Evolutionary conservation across 495 filamentous ascomycete genomes (phyloP).

Genomic region (Xylaria longipes): DNA sequence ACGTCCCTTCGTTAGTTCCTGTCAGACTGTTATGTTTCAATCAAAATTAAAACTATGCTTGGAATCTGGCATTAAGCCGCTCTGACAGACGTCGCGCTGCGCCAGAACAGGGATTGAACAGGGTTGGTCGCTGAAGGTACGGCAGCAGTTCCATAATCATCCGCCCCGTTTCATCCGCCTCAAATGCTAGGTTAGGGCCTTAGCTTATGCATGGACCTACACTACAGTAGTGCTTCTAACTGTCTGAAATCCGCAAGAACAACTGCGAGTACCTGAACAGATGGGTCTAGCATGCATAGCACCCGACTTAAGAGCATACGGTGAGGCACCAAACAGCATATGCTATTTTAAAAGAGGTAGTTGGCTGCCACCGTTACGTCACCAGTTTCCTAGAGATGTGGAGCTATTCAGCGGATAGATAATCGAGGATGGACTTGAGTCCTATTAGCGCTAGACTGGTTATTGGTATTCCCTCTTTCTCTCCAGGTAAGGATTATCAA

Average conservation of each 20-base stretch:
- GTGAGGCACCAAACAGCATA: not conserved
- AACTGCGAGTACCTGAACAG: not conserved
- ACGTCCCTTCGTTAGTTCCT: not conserved
- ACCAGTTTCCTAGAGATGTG: slow-evolving; percentile 10
- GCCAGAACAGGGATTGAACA: not conserved
- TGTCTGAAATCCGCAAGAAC: not conserved
- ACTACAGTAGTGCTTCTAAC: not conserved
- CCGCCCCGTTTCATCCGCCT: slow-evolving; percentile 19
- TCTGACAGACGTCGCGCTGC: not conserved
- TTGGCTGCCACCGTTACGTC: not conserved
- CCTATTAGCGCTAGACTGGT: too few relatives aligned
- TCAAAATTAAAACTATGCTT: not conserved
- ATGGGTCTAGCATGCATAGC: not conserved
- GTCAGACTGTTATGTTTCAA: not conserved
- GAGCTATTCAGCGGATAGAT: too few relatives aligned
- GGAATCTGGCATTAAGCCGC: not conserved
- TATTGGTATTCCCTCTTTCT: too few relatives aligned
- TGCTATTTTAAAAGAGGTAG: slow-evolving; percentile 23
- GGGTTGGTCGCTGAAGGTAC: not conserved
- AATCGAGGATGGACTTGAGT: too few relatives aligned
- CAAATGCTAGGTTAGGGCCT: slow-evolving; percentile 8
- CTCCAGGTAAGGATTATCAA: not conserved
- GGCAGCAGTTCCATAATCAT: not conserved
- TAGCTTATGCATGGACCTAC: slow-evolving; percentile 4
- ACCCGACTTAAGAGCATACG: not conserved